These are phyloP conservation scores for Geotrichum klebahnii DNA, from an alignment of 1,139 yeast genomes.

Conservation along the genomic window DNA sequence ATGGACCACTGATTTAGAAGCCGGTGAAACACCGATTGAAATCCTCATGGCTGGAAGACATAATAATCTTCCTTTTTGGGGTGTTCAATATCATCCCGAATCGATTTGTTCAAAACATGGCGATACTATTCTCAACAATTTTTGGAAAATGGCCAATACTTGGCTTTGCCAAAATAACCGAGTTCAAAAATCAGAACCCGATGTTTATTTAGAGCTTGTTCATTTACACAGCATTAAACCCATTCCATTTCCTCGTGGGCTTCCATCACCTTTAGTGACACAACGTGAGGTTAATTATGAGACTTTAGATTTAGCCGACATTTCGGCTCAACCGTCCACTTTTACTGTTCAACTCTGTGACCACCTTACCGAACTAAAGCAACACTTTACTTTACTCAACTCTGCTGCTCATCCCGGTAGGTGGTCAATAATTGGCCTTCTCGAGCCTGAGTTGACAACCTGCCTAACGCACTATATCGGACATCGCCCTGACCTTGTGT, in stretches of 20 bases:
- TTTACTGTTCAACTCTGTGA: constrained; percentile 51
- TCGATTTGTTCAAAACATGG: constrained; percentile 81
- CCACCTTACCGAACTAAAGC: constrained; percentile 30
- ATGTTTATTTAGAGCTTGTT: constrained; percentile 20
- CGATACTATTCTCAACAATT: constrained; percentile 53
- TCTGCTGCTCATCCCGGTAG: constrained; percentile 79
- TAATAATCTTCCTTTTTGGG: constrained; percentile 62
- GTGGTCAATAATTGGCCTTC: constrained; percentile 82
- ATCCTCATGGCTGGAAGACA: constrained; percentile 81
- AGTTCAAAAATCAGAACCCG: constrained; percentile 12
- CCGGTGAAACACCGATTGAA: constrained; percentile 28
- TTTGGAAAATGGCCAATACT: constrained; percentile 51
- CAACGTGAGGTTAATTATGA: constrained; percentile 1
- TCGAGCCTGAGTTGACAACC: constrained; percentile 49
- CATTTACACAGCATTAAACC: constrained; percentile 31
- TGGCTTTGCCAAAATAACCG: constrained; percentile 24
- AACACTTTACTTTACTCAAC: constrained; percentile 57
- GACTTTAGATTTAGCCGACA: background rate
- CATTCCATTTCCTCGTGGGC: constrained; percentile 17
- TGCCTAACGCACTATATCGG: constrained; percentile 62
- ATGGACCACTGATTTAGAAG: constrained; percentile 27
- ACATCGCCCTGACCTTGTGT: constrained; percentile 27
- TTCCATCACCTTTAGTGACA: background rate
- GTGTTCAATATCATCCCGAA: constrained; percentile 97
- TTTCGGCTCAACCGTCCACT: constrained; percentile 8